phyloP scores from a whole-genome alignment of 257 asterid species.

The Solanum ossicruentum region DNA sequence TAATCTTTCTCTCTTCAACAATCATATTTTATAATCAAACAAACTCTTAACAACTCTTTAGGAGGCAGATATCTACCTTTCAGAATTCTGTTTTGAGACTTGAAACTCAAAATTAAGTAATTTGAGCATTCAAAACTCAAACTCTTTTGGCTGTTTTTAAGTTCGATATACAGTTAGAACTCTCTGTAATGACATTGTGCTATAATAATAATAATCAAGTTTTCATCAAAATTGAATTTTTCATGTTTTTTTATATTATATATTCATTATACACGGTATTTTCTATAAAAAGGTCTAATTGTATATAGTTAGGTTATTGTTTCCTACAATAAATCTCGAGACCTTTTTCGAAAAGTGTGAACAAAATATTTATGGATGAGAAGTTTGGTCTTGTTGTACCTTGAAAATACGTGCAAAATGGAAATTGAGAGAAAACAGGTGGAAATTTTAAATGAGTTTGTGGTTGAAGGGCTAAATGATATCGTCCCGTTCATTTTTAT shows the following conservation, averaged over 20 bases:
- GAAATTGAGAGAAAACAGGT: not conserved
- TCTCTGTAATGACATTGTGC: not conserved
- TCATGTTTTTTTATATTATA: not conserved
- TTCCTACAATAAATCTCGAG: not conserved
- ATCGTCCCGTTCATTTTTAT: accelerated
- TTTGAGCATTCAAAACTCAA: not conserved
- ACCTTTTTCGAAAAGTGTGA: not conserved
- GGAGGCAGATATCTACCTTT: too few relatives aligned
- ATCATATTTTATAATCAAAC: too few relatives aligned
- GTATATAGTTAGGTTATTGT: not conserved
- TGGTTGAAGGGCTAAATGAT: not conserved
- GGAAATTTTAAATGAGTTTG: not conserved
- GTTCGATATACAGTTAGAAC: accelerated
- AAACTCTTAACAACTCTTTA: too few relatives aligned
- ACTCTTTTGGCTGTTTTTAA: not conserved
- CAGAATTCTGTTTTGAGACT: not conserved
- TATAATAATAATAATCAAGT: not conserved
- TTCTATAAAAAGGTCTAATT: too few relatives aligned
- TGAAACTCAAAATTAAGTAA: too few relatives aligned
- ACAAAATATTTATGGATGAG: not conserved
- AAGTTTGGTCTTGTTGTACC: not conserved
- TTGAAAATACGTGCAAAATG: not conserved
- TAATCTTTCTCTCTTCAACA: too few relatives aligned
- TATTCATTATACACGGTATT: too few relatives aligned
- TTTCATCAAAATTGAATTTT: not conserved